Conservation (phyloP, 805 yeast genomes). For the Ogataea degrootiae region DNA sequence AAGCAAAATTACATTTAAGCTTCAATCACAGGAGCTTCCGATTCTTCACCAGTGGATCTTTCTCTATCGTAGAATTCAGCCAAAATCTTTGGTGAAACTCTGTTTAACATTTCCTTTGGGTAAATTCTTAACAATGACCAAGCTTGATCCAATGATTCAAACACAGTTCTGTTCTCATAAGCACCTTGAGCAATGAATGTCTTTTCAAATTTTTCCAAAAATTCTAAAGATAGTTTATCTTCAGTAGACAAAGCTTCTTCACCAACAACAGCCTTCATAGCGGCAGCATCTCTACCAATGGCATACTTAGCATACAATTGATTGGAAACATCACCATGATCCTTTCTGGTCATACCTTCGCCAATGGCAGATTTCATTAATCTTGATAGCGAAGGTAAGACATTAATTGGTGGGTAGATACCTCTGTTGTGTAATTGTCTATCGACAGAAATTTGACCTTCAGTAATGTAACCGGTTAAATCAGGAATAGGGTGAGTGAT, state of each 20-base stretch:
- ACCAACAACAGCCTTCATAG: conserved; percentile 99
- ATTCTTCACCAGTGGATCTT: conserved; percentile 50
- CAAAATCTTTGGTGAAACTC: conserved; percentile 96
- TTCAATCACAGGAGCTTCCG: conserved; percentile 23
- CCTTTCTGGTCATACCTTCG: conserved; percentile 99
- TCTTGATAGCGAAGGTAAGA: conserved; percentile 94
- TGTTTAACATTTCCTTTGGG: conserved; percentile 97
- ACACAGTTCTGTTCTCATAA: conserved; percentile 90
- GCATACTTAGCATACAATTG: conserved; percentile 99
- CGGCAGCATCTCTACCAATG: conserved; percentile 99
- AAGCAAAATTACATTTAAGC: conserved; percentile 5
- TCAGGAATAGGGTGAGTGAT: conserved; percentile 99
- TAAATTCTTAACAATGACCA: conserved; percentile 97
- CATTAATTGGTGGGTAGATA: conserved; percentile 98
- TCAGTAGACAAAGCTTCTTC: conserved; percentile 98
- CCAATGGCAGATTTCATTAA: conserved; percentile 99
- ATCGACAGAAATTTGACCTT: conserved; percentile 97
- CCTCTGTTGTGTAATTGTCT: conserved; percentile 96
- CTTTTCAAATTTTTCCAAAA: conserved; percentile 96
- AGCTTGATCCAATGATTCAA: conserved; percentile 95
- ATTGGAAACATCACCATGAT: conserved; percentile 98
- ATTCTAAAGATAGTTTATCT: conserved; percentile 95
- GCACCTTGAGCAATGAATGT: conserved; percentile 95
- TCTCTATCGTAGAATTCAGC: conserved; percentile 93
- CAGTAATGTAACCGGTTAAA: conserved; percentile 98